phyloP scores from a whole-genome alignment of 257 asterid genomes.

The Marsdenia floribunda region DNA sequence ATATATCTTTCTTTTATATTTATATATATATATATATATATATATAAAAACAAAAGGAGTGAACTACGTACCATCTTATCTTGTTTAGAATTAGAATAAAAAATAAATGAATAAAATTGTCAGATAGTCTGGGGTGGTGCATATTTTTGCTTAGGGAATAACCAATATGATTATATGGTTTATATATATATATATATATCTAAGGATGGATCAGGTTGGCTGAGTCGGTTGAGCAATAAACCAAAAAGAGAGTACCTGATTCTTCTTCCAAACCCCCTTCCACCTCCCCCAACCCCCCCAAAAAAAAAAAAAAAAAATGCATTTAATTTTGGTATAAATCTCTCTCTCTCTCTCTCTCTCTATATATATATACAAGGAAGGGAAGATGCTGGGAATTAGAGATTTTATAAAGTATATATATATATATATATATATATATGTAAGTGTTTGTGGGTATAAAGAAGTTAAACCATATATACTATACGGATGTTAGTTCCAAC shows the following conservation, averaged over 20 bases:
- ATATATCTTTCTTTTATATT: no score
- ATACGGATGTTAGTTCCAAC: constrained; percentile 18
- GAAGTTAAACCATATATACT: neutral
- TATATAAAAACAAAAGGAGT: no score
- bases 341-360: no score
- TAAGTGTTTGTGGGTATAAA: neutral
- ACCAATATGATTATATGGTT: neutral
- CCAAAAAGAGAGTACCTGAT: constrained; percentile 10
- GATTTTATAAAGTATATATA: neutral
- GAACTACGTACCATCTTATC: neutral
- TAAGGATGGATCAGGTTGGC: neutral
- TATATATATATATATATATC: no score
- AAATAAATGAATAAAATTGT: no score
- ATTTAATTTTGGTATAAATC: neutral
- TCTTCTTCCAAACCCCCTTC: neutral
- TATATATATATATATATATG: neutral
- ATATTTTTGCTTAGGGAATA: neutral
- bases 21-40: no score
- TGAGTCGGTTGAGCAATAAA: neutral
- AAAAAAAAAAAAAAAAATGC: no score
- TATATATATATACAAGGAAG: neutral
- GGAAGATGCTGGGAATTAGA: neutral
- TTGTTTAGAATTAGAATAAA: no score
- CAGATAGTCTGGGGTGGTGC: neutral
- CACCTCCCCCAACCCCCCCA: no score